These are phyloP conservation scores for Boletales sp. DNA, from an alignment of 768 basidiomycete species.

Conservation along the genomic window DNA sequence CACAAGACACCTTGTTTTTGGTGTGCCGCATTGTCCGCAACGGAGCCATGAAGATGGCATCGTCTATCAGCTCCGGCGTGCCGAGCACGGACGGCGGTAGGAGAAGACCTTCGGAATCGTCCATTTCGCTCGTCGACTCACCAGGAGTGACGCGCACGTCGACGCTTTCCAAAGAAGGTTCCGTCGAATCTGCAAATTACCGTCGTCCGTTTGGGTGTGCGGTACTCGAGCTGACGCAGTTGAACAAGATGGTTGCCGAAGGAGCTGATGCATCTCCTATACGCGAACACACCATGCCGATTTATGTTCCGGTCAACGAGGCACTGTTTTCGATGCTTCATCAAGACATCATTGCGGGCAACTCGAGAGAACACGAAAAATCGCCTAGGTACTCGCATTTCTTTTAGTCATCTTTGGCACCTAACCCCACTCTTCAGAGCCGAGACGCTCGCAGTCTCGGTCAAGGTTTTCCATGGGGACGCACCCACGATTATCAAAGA, in stretches of 20 bases:
- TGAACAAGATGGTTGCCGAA: constrained; percentile 65
- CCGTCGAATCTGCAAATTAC: constrained; percentile 46
- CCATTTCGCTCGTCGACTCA: constrained; percentile 36
- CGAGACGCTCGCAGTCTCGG: constrained; percentile 78
- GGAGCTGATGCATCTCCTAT: constrained; percentile 59
- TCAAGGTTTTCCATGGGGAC: constrained; percentile 88
- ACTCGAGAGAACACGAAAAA: constrained; percentile 78
- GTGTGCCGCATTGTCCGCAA: constrained; percentile 90
- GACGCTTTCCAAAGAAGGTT: constrained; percentile 26
- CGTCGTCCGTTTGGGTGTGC: constrained; percentile 96
- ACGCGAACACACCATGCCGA: constrained; percentile 82
- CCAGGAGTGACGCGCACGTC: constrained; percentile 14
- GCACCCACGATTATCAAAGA: constrained; percentile 70
- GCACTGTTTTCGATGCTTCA: constrained; percentile 89
- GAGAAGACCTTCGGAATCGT: constrained; percentile 55
- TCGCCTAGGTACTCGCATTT: constrained; percentile 57
- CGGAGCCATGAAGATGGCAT: constrained; percentile 77
- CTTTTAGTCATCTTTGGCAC: neutral
- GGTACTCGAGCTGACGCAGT: constrained; percentile 78
- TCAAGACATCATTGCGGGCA: constrained; percentile 86
- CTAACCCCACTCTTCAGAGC: constrained; percentile 48
- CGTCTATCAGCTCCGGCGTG: constrained; percentile 45
- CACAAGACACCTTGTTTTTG: constrained; percentile 81
- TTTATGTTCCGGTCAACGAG: constrained; percentile 81
- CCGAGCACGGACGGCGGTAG: constrained; percentile 37